phyloP scores from a whole-genome alignment of 306 rosid species.

The Dicorynia guianensis region DNA sequence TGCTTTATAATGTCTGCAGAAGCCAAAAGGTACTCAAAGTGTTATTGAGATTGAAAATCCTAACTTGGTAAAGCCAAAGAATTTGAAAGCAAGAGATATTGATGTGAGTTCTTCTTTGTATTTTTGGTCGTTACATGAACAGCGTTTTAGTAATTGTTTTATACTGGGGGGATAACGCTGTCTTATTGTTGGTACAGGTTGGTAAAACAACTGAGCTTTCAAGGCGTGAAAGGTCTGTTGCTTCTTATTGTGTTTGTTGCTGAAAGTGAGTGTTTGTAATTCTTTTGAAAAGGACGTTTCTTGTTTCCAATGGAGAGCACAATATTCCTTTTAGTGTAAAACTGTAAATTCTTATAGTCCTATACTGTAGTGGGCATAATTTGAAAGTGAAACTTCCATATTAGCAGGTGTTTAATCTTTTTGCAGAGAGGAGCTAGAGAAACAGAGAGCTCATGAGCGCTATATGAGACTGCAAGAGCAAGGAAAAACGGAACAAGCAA shows the following conservation, averaged over 20 bases:
- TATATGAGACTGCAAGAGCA: conserved; percentile 91
- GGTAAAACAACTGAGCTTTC: conserved; percentile 85
- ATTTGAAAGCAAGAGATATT: conserved; percentile 69
- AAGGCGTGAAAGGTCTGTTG: conserved; percentile 86
- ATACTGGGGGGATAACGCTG: conserved; percentile 20
- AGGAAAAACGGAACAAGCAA: conserved; percentile 92
- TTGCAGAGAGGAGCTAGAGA: conserved; percentile 86
- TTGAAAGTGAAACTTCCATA: conserved; percentile 28
- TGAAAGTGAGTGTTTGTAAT: background rate
- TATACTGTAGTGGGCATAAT: background rate
- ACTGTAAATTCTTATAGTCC: conserved; percentile 2
- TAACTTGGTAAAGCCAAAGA: conserved; percentile 77
- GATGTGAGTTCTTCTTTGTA: conserved; percentile 67
- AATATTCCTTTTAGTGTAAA: background rate
- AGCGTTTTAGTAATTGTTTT: conserved; percentile 7
- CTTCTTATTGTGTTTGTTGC: conserved; percentile 18
- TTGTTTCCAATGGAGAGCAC: background rate
- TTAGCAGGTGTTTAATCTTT: conserved; percentile 9
- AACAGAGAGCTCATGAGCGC: conserved; percentile 85
- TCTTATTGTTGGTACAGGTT: conserved; percentile 51
- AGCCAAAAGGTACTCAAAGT: conserved; percentile 83
- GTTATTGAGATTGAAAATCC: conserved; percentile 92
- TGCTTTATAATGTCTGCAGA: conserved; percentile 58
- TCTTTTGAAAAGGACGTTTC: background rate
- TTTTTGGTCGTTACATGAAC: conserved; percentile 20